Base-by-base conservation (phyloP, 176 grass and related monocot genomes). In the Aegilops bicornis region DNA sequence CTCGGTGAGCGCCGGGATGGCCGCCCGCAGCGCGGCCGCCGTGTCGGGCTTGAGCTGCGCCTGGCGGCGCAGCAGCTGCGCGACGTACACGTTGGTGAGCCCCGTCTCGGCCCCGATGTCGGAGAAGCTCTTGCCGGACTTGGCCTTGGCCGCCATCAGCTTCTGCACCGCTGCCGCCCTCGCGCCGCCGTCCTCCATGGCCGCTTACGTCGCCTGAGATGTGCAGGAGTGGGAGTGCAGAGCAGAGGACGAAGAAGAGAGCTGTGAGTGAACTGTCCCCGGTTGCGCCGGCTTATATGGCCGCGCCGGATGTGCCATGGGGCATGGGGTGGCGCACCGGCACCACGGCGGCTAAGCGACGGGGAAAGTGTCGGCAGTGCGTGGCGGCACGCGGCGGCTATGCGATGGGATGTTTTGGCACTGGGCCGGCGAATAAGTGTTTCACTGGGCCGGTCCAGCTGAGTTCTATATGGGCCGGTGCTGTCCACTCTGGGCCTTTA, bases 71-170 rank as follows among this genome's bases (percentile, higher is more conserved):
- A 98, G 91, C 76, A 98, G 82, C 86, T 98, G 93, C 40, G 86
- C 91, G 20, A 95, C 93, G 76, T 98, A 98, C 74, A 96, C 96
- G 77, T 98, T 98, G 74, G 93, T 94, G 69, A 98, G 93, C 27
- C 93, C 91, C 64, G 91, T 94, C 93, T 95, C 88, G 56, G 84
- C 88, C 16, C 90, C 91, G 32, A 96, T 92, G 47, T 88, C 81
- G 16, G 89, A 84, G 91, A 89, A 96, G 84, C 69, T 92, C 96
- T 92, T 98, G 50, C 88, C 82, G 48, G 88, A 91, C 82, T 45
- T 65, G n/a, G 52, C 92, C 75, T 96, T 98, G 2, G 84, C 96
- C 27, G 30, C 82, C 78, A 92, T 87, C 56, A 98, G 79, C 60
- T 79, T 60, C 62, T 70, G 48, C 68, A 94, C 88, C 77, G 64